Evolutionary conservation across 1,284 basidiomycete species (phyloP), one percentile per base, ranked within the genome.

Genomic region (Athelia sp.): DNA sequence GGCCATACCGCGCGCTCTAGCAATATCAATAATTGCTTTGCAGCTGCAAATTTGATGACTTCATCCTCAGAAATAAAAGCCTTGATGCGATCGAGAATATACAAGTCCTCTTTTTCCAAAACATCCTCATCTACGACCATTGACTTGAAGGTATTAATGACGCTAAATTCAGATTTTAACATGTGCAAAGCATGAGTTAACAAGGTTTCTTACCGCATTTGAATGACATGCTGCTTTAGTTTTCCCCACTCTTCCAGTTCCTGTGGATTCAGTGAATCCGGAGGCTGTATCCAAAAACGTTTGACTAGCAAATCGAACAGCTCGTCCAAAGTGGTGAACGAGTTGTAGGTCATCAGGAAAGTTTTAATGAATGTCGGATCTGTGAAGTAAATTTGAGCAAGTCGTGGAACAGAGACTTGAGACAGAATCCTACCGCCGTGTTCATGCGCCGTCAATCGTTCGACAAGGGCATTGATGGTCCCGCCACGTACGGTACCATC

Each of bases 301-400:
- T 81, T 76, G 10, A 91, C 80, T 22, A 99, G 80, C n/a, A 92
- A 73, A 47, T 93, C 84, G 51, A 98, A 87, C 19, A 99, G 71
- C 52, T 93, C 87, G 50, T 92, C 80, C 17, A 93, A 74, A 1
- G 86, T 87, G 14, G 92, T 93, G 67, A 99, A 99, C 0, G 93
- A 96, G 58, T 95, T 93, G 75, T 94, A 98, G 1, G 97, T 99
- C 80, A 98, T 89, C 54, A 99, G 68, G 79, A 99, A 99, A 1
- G 94, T 89, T 64, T 90, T 88, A 64, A 85, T 90, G 70, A 92
- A 99, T 4, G 82, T 81, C 0, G 82, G 75, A 64, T 95, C 93
- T 89, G 59, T 21, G 6, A n/a, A 6, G n/a, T 40, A n/a, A n/a
- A 40, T n/a, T 8, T 40, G 36, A n/a, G 15, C n/a, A 21, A 40